Evolutionary conservation across 2,329 filamentous ascomycete species (phyloP).

Genomic region (Cladosporium sp.): DNA sequence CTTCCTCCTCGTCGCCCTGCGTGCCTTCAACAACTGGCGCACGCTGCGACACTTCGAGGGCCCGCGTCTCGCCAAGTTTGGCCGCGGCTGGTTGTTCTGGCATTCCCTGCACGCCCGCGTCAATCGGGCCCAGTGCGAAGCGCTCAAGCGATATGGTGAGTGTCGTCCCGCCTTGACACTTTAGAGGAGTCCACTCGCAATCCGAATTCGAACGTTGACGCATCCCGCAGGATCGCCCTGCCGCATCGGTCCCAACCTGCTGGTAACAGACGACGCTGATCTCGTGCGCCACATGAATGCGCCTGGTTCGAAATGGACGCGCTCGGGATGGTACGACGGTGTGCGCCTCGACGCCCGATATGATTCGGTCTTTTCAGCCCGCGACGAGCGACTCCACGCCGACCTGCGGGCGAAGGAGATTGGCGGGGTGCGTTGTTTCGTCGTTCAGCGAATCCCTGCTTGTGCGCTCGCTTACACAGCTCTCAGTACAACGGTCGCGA

Average conservation of each 20-base stretch:
- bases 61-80: conserved; percentile 20
- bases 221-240: conserved; percentile 34
- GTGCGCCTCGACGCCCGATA: conserved; percentile 48
- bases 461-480: conserved; percentile 1
- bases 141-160: conserved; percentile 24
- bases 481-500: conserved; percentile 51
- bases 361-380: conserved; percentile 50
- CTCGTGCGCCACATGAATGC: conserved; percentile 41
- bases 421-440: conserved; percentile 38
- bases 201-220: neutral
- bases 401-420: conserved; percentile 45
- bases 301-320: conserved; percentile 26
- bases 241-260: conserved; percentile 43
- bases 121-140: conserved; percentile 18
- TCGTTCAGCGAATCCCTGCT: neutral
- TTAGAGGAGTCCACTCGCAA: neutral
- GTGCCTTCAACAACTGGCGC: conserved; percentile 19
- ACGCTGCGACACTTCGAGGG: conserved; percentile 24
- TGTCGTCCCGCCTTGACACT: neutral
- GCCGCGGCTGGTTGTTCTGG: conserved; percentile 25
- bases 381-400: conserved; percentile 44
- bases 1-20: conserved; percentile 16
- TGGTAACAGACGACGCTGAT: conserved; percentile 46
- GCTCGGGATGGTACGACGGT: conserved; percentile 42
- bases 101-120: conserved; percentile 19